Conservation (phyloP, 441 rosid genomes). For the Melastoma candidum region DNA sequence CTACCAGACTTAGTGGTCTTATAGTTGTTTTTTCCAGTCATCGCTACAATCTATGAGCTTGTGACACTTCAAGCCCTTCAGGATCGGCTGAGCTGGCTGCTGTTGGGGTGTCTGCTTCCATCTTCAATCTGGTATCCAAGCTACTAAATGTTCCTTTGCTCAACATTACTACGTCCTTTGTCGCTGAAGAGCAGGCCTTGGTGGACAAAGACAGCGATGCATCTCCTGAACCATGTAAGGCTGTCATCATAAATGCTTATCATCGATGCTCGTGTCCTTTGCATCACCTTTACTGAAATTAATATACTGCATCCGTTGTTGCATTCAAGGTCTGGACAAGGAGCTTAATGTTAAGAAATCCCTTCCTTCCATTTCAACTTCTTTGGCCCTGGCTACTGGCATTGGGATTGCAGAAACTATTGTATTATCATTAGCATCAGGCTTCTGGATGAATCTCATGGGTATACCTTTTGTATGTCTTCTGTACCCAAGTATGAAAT, state of each 20-base stretch:
- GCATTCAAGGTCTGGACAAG: conserved; percentile 24
- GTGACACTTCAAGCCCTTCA: conserved; percentile 20
- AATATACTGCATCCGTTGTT: conserved; percentile 2
- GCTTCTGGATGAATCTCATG: conserved; percentile 77
- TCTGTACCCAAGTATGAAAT: conserved; percentile 18
- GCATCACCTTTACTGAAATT: not conserved
- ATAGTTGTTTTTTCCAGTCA: not conserved
- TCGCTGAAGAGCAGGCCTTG: conserved; percentile 79
- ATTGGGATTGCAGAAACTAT: conserved; percentile 74
- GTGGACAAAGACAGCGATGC: conserved; percentile 17
- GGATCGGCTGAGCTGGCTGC: conserved; percentile 90
- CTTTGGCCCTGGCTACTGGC: conserved; percentile 71
- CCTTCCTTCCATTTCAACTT: conserved; percentile 69
- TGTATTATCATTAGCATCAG: conserved; percentile 63
- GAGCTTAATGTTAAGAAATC: conserved; percentile 33
- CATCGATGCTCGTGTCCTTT: not conserved
- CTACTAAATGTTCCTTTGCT: conserved; percentile 83
- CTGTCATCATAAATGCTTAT: not conserved
- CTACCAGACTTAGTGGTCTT: not conserved
- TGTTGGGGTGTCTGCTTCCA: conserved; percentile 75
- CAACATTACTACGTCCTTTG: conserved; percentile 79
- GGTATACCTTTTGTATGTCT: conserved; percentile 84
- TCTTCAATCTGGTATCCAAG: conserved; percentile 80
- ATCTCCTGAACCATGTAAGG: conserved; percentile 13
- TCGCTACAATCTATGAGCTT: conserved; percentile 2